phyloP scores from a whole-genome alignment of 2,329 filamentous ascomycete genomes.

The Onygena corvina region DNA sequence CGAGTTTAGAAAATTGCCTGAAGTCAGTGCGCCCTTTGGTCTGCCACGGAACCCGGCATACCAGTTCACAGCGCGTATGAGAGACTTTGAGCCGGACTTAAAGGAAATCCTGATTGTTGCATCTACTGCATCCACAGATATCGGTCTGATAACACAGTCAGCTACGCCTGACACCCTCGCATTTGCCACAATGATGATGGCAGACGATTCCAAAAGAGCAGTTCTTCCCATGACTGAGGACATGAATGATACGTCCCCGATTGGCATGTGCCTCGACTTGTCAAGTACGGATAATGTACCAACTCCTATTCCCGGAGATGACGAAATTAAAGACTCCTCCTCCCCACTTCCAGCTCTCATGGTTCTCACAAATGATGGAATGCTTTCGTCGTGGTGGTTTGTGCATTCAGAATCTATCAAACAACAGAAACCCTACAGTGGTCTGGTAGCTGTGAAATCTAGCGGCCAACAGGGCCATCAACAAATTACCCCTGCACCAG shows the following conservation, averaged over 20 bases:
- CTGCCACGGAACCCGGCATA: constrained; percentile 55
- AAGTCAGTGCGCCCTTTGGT: constrained; percentile 62
- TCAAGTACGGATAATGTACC: constrained; percentile 67
- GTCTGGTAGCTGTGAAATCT: constrained; percentile 40
- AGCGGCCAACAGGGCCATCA: constrained; percentile 24
- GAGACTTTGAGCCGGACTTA: constrained; percentile 67
- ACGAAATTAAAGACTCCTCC: constrained; percentile 67
- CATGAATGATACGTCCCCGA: constrained; percentile 58
- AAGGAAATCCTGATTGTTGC: constrained; percentile 71
- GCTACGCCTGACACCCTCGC: constrained; percentile 49
- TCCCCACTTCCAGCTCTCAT: constrained; percentile 73
- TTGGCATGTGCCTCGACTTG: constrained; percentile 74
- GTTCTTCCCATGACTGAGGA: constrained; percentile 57
- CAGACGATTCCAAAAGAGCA: constrained; percentile 63
- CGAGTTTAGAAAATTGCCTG: constrained; percentile 59
- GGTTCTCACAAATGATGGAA: constrained; percentile 76
- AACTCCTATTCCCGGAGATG: constrained; percentile 64
- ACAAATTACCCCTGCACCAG: constrained; percentile 16
- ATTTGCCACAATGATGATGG: constrained; percentile 61
- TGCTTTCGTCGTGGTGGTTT: constrained; percentile 80
- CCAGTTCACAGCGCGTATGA: constrained; percentile 64
- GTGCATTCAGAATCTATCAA: constrained; percentile 79
- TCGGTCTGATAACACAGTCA: constrained; percentile 66
- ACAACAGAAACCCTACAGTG: constrained; percentile 59
- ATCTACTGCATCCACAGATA: constrained; percentile 66